Base-by-base conservation (phyloP, 306 rosid species). In the Quercus rubra region DNA sequence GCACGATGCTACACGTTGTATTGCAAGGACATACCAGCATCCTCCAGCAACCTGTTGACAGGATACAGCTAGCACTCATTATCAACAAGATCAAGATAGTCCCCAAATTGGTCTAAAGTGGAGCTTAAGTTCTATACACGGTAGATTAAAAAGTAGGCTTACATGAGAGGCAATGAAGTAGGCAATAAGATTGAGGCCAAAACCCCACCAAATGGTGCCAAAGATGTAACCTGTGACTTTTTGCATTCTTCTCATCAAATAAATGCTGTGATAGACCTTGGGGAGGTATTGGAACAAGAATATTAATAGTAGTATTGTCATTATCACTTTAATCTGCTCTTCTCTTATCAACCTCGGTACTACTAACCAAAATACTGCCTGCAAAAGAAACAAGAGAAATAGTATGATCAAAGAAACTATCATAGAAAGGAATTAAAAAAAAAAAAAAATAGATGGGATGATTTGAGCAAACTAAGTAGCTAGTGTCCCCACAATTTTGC, bases 171-270 rank as follows among this genome's bases (percentile, higher is more conserved):
- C 99, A 57, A 96, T 96, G 87, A 96, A 91, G 80, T 96, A 96
- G 72, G 99, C 99, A 33, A 96, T 90, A 84, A 96, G 99, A 80
- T 96, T 96, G 76, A 96, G 98, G 74, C 82, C 98, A 77, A 96
- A 96, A 55, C 99, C 98, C 99, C 99, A 96, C 99, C 99, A 96
- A 81, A 96, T 96, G 79, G 99, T 93, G 75, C 99, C 99, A 77
- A 96, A 96, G 77, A 96, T 88, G 82, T 96, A 96, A 17, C 99
- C 99, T 21, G 99, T 96, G 79, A 96, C 99, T 82, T 96, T 96
- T 6, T 90, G 96, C 99, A 96, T 93, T 77, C 96, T 88, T 87
- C 90, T 93, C 99, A 96, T 96, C 89, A 92, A 79, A 75, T 81
- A 83, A 63, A 96, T 93, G 92, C 93, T 85, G 83, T 96, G 99